Evolutionary conservation across 1,139 yeast species (phyloP).

Genomic region (Meyerozyma carpophila): DNA sequence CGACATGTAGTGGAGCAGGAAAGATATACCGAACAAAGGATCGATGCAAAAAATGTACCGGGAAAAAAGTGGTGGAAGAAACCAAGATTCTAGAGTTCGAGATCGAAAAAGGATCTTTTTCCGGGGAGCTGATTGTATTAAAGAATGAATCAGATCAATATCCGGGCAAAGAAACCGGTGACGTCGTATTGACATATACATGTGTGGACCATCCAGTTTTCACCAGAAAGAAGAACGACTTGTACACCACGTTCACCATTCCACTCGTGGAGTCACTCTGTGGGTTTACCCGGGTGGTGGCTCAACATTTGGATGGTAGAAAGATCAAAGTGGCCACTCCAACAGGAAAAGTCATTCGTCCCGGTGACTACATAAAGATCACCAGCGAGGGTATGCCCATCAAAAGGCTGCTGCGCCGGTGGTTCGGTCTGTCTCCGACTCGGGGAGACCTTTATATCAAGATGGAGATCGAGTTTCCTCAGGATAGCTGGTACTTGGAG

Average conservation of each 20-base stretch:
- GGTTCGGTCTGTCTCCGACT: slow-evolving; percentile 26
- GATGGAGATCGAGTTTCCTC: slow-evolving; percentile 75
- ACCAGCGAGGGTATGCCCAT: slow-evolving; percentile 86
- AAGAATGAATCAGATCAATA: slow-evolving; percentile 74
- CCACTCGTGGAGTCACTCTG: slow-evolving; percentile 77
- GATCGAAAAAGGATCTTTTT: slow-evolving; percentile 64
- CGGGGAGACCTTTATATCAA: slow-evolving; percentile 75
- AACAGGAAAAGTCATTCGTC: slow-evolving; percentile 73
- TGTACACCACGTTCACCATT: slow-evolving; percentile 55
- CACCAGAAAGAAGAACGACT: slow-evolving; percentile 57
- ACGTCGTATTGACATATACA: slow-evolving; percentile 58
- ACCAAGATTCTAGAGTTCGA: slow-evolving; percentile 74
- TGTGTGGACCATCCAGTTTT: slow-evolving; percentile 46
- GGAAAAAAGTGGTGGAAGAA: slow-evolving; percentile 58
- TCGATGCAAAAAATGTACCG: slow-evolving; percentile 72
- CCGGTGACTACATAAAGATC: slow-evolving; percentile 66
- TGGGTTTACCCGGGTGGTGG: slow-evolving; percentile 65
- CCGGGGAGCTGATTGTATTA: slow-evolving; percentile 58
- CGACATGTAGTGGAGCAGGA: slow-evolving; percentile 71
- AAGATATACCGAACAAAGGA: slow-evolving; percentile 58
- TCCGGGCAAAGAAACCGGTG: slow-evolving; percentile 74
- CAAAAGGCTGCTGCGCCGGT: slow-evolving; percentile 24
- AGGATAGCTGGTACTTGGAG: slow-evolving; percentile 74
- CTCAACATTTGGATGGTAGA: slow-evolving; percentile 81
- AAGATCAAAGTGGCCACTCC: slow-evolving; percentile 60